These are phyloP conservation scores for Steccherinum ochraceum DNA, from an alignment of 768 basidiomycete genomes.

Conservation along the genomic window DNA sequence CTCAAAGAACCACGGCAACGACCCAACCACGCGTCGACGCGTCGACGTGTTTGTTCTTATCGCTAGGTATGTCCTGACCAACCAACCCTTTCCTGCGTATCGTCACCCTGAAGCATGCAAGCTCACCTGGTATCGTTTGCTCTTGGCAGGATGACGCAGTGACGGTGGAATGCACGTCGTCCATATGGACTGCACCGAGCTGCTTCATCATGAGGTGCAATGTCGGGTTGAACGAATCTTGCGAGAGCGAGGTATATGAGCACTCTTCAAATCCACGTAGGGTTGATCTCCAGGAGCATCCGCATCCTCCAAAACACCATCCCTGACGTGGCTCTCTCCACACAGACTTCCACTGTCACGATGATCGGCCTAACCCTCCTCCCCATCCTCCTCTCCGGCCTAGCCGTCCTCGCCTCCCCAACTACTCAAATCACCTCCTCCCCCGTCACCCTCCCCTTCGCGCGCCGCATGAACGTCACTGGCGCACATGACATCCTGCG, in stretches of 20 bases:
- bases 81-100: too few relatives aligned
- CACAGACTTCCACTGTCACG: background rate
- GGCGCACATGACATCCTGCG: conserved; percentile 11
- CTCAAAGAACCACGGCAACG: background rate
- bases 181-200: background rate
- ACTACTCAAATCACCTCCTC: too few relatives aligned
- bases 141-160: background rate
- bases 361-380: background rate
- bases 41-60: background rate
- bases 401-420: background rate
- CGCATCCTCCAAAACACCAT: background rate
- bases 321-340: background rate
- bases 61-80: too few relatives aligned
- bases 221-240: background rate
- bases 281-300: background rate
- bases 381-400: background rate
- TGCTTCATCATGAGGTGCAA: background rate
- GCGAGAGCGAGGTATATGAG: background rate
- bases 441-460: conserved; percentile 16
- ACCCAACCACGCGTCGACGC: background rate
- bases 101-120: background rate
- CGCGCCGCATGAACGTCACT: conserved; percentile 17
- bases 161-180: background rate
- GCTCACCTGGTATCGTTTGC: background rate
- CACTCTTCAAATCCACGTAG: background rate